Evolutionary conservation across 1,284 basidiomycete species (phyloP), one percentile per base, ranked within the genome.

Genomic region (Cryptococcus depauperatus): DNA sequence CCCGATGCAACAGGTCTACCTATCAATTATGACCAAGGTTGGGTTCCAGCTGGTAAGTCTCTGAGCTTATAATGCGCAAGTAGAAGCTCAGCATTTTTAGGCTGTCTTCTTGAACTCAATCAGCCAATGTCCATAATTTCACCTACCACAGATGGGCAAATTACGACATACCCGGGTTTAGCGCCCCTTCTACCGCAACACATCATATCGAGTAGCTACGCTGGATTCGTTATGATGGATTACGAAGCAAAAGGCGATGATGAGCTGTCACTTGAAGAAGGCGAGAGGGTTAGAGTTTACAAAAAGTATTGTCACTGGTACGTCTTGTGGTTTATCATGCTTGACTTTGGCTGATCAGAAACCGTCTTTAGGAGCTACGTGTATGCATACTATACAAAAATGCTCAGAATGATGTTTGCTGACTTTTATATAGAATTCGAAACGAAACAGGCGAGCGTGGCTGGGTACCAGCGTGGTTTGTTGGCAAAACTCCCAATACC

Each of bases 291-390:
- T 50, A 76, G 89, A 50, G 92, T 98, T 37, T 96, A 96, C 74
- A 98, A 96, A 75, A 80, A 87, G 59, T 97, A 96, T 69, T 95
- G 95, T 57, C 88, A 93, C 73, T 95, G 91, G 89, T 89, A 84
- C 70, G 91, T 47, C 49, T 79, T 74, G n/a, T 46, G 26, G 30
- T 34, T 40, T 39, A 37, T 42, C 18, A 39, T 51, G 33, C 19
- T 35, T 38, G 23, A 13, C 46, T 25, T 16, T 23, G 7, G 16
- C 3, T 37, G 29, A 30, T 33, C 16, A 14, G 14, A 33, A 19
- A 26, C 39, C 43, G 44, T 6, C 39, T 42, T 18, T 37, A 43
- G 46, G 48, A 51, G 46, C 22, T 46, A 46, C 26, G 37, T 43
- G 42, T 50, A 14, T 41, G 52, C 39, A 13, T 13, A 8, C 10